Evolutionary conservation across 2,329 filamentous ascomycete species (phyloP), one percentile per base, ranked within the genome.

Genomic region (Rutstroemia sp.): DNA sequence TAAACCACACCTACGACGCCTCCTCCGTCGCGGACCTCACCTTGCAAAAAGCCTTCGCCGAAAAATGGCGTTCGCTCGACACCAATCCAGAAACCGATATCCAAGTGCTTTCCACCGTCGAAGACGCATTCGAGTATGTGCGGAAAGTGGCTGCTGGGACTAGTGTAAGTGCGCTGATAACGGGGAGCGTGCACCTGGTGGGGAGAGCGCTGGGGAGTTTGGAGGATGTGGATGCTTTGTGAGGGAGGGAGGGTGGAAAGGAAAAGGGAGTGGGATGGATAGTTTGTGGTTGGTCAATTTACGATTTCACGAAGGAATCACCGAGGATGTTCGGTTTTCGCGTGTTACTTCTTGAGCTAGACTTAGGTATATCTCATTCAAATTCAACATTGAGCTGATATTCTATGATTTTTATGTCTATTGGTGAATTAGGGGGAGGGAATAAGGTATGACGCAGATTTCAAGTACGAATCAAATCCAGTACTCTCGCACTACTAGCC

Each of bases 201-300:
- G 82, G 83, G 5, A 87, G 88, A 14, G 77, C 89, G 46, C 73
- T 96, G 51, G 86, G 88, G 67, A 82, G 86, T 1, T 71, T 95
- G 57, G 89, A 88, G 0, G 79, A 59, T 12, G 49, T 46, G 6
- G 61, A 64, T 48, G 61, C 63, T 14, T 48, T 65, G 42, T 65
- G 3, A n/a, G n/a, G n/a, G n/a, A n/a, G 19, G 2, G 10, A n/a
- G 9, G 2, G 42, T 19, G 6, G 10, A 10, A 16, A 4, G 4
- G 4, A 9, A n/a, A 36, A 5, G 46, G 8, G 46, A 16, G 16
- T 12, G 10, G 21, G 14, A 36, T 46, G 8, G 10, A 25, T 39
- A 5, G 19, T 42, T 42, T 17, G n/a, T 42, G 39, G 2, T 42
- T 19, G 17, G 39, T 19, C 17, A 17, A 7, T 19, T 5, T 42